These are phyloP conservation scores for Lichtheimia hyalospora DNA, from an alignment of 371 early-diverging fungal species.

Conservation along the genomic window DNA sequence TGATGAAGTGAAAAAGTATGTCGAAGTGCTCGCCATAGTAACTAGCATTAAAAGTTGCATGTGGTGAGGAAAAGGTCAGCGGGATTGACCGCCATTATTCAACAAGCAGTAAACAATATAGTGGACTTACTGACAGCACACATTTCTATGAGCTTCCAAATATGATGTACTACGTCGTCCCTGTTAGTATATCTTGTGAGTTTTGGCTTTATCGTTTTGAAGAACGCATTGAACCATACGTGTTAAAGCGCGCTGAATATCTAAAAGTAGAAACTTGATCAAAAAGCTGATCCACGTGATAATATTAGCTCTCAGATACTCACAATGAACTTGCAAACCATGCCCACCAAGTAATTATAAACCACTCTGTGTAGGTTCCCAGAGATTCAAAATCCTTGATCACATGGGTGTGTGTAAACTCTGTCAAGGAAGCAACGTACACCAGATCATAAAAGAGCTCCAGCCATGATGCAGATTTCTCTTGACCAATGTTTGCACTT, in stretches of 20 bases:
- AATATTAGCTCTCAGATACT: background rate
- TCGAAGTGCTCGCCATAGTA: conserved; percentile 48
- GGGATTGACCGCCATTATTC: no score
- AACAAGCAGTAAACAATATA: background rate
- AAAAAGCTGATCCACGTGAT: background rate
- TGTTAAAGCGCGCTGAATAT: conserved; percentile 59
- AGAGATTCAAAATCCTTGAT: conserved; percentile 54
- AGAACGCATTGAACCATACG: conserved; percentile 28
- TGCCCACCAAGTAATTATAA: conserved; percentile 62
- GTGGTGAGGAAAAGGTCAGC: no score
- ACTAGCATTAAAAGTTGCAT: conserved; percentile 22
- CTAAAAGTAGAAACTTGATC: conserved; percentile 12
- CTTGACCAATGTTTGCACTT: conserved; percentile 51
- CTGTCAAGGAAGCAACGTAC: conserved; percentile 57
- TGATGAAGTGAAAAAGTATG: conserved; percentile 45
- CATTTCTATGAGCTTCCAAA: conserved; percentile 50
- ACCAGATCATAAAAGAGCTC: conserved; percentile 63
- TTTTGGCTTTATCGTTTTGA: no score
- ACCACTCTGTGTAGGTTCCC: conserved; percentile 56
- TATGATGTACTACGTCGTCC: conserved; percentile 52
- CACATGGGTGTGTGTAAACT: conserved; percentile 59
- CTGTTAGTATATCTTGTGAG: conserved; percentile 6
- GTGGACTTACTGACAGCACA: conserved; percentile 55
- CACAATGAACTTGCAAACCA: conserved; percentile 53
- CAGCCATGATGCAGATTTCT: conserved; percentile 50